phyloP scores from a whole-genome alignment of 2,329 filamentous ascomycete genomes.

The Nemania diffusa region DNA sequence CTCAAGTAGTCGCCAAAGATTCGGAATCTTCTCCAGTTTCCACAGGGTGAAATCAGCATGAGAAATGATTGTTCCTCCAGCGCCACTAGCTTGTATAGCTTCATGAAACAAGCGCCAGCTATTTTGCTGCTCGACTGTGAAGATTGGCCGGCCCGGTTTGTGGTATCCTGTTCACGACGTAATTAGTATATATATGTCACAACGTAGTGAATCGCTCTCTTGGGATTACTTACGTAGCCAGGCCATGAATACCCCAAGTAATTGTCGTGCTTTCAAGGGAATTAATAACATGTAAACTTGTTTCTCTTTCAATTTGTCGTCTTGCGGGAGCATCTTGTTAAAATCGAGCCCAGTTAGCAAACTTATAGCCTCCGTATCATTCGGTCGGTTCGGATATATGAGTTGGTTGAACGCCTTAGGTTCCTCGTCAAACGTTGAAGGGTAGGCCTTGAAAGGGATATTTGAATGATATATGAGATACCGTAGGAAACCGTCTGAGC shows the following conservation, averaged over 20 bases:
- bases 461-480: slow-evolving; percentile 43
- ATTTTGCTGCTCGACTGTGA: slow-evolving; percentile 39
- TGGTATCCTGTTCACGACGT: slow-evolving; percentile 36
- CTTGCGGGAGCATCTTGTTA: slow-evolving; percentile 39
- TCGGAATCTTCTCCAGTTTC: slow-evolving; percentile 43
- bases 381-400: slow-evolving; percentile 26
- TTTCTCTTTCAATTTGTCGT: slow-evolving; percentile 36
- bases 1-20: slow-evolving; percentile 43
- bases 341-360: slow-evolving; percentile 40
- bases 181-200: slow-evolving; percentile 20
- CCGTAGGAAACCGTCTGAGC: slow-evolving; percentile 35
- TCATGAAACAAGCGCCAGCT: slow-evolving; percentile 46
- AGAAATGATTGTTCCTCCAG: slow-evolving; percentile 47
- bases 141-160: slow-evolving; percentile 46
- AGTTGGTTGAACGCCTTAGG: slow-evolving; percentile 17
- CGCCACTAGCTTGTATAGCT: slow-evolving; percentile 37
- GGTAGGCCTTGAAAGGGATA: slow-evolving; percentile 39
- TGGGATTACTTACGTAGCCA: slow-evolving; percentile 47
- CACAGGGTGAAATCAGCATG: slow-evolving; percentile 44
- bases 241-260: slow-evolving; percentile 41
- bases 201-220: background rate
- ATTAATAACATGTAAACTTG: slow-evolving; percentile 47
- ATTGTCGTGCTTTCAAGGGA: slow-evolving; percentile 40
- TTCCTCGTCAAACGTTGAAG: slow-evolving; percentile 28
- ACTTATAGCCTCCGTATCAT: slow-evolving; percentile 37